phyloP scores from a whole-genome alignment of 768 basidiomycete genomes.

The Russula dissimulans region DNA sequence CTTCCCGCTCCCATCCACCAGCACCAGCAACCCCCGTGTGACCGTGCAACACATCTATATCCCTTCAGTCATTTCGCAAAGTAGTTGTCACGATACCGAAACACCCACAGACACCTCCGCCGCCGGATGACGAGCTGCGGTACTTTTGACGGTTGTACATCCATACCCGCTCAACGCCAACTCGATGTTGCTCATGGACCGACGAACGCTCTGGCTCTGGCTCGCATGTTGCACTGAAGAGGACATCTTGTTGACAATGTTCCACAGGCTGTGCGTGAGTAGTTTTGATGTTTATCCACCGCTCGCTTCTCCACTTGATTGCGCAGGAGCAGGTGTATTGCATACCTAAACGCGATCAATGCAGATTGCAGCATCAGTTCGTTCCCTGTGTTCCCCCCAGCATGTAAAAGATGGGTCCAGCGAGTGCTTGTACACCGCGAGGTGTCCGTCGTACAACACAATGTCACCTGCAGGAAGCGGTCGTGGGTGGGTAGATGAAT shows the following conservation, averaged over 20 bases:
- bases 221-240: constrained; percentile 33
- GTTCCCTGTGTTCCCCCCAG: constrained; percentile 83
- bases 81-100: too few relatives aligned
- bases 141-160: constrained; percentile 36
- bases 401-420: constrained; percentile 91
- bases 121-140: constrained; percentile 35
- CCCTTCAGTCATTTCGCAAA: too few relatives aligned
- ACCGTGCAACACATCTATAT: too few relatives aligned
- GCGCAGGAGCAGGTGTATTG: constrained; percentile 73
- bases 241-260: constrained; percentile 31
- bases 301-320: constrained; percentile 93
- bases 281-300: constrained; percentile 33
- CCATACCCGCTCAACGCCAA: constrained; percentile 37
- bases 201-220: constrained; percentile 34
- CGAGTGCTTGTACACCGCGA: constrained; percentile 88
- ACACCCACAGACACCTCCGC: constrained; percentile 34
- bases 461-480: too few relatives aligned
- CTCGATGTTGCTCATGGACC: constrained; percentile 32
- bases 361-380: constrained; percentile 90
- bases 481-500: too few relatives aligned
- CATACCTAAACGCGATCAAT: constrained; percentile 77
- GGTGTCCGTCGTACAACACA: constrained; percentile 76
- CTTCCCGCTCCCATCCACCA: too few relatives aligned
- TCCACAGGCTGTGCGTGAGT: constrained; percentile 38
- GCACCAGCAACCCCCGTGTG: too few relatives aligned